Percentiles rank a stretch among this genome's conserved stretches.
Conservation (phyloP, 305 asterid species). For the Petunia hybrid region DNA sequence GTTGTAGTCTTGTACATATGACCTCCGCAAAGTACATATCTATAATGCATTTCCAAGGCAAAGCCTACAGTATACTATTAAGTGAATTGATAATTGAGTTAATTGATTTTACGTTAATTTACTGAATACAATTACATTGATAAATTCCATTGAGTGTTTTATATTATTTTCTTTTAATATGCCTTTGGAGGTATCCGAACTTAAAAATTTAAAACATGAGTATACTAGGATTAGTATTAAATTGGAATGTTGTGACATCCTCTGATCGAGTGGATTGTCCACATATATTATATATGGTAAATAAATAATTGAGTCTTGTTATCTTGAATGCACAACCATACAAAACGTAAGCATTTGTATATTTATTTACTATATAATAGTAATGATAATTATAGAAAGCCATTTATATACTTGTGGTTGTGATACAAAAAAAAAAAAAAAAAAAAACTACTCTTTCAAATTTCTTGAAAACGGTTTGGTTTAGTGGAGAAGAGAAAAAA, state of each 20-base stretch:
- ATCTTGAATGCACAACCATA: constrained; percentile 26
- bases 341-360: not conserved
- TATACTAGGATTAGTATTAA: too few relatives aligned
- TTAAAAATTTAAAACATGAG: too few relatives aligned
- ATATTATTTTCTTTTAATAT: too few relatives aligned
- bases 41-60: too few relatives aligned
- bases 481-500: not conserved
- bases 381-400: not conserved
- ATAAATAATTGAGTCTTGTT: constrained; percentile 24
- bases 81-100: not conserved
- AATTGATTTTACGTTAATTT: not conserved
- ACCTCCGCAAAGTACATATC: too few relatives aligned
- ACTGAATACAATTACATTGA: too few relatives aligned
- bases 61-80: too few relatives aligned
- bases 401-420: constrained; percentile 21
- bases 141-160: too few relatives aligned
- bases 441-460: not conserved
- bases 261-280: not conserved
- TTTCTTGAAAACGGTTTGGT: not conserved
- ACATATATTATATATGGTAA: not conserved
- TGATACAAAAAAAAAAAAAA: not conserved
- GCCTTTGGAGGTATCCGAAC: too few relatives aligned
- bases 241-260: not conserved
- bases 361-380: not conserved
- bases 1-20: too few relatives aligned